phyloP scores from a whole-genome alignment of 441 rosid species.

The Mallotus repandus region DNA sequence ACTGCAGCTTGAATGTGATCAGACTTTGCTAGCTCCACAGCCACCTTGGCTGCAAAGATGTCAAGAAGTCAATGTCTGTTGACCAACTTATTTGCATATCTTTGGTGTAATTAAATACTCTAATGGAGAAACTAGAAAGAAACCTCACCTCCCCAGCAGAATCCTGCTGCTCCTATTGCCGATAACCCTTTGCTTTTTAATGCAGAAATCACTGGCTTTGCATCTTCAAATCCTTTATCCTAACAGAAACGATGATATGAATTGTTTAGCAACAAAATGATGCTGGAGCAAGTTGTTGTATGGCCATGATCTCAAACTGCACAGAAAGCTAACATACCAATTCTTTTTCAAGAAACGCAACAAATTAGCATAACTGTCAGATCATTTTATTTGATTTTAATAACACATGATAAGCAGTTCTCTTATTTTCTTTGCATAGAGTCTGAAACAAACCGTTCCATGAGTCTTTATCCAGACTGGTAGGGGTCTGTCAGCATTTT shows the following conservation, averaged over 20 bases:
- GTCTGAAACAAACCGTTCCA: slow-evolving; percentile 29
- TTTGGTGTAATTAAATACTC: background rate
- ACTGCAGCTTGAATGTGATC: slow-evolving; percentile 63
- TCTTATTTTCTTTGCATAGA: background rate
- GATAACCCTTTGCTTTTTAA: background rate
- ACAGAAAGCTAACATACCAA: too few species aligned
- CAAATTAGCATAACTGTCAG: background rate
- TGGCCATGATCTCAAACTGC: background rate
- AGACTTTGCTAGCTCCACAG: slow-evolving; percentile 56
- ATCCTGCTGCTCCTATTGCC: background rate
- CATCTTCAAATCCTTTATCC: slow-evolving; percentile 8
- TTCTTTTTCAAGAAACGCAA: background rate
- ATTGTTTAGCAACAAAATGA: slow-evolving; percentile 2
- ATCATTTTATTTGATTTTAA: background rate
- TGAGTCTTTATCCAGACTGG: slow-evolving; percentile 55
- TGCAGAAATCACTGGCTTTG: background rate
- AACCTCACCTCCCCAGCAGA: slow-evolving; percentile 49
- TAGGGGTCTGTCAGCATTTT: slow-evolving; percentile 23
- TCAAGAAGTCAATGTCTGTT: background rate
- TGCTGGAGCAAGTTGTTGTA: background rate
- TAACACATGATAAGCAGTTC: background rate
- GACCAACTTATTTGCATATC: background rate
- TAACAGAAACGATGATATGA: background rate
- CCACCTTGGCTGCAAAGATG: slow-evolving; percentile 58
- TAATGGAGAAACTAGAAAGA: background rate